Base-by-base conservation (phyloP, 371 early-diverging fungal genomes). In the Actinomucor elegans region DNA sequence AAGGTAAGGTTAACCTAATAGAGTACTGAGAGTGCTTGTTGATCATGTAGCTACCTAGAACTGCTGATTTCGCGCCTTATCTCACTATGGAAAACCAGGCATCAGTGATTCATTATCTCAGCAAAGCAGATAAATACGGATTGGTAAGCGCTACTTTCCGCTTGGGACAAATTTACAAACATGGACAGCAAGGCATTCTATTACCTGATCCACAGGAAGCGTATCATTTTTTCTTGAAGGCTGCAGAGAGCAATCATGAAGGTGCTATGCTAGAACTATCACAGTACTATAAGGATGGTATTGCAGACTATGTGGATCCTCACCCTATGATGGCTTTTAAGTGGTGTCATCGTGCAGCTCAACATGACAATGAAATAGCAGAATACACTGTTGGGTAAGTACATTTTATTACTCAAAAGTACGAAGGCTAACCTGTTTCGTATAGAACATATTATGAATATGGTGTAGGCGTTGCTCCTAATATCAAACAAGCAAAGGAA, bases 321-420 rank as follows among this genome's bases (percentile, higher is more conserved):
- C 64, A 66, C 31, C 59, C 67, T 5, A 49, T 53, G 4, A 32
- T 59, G 9, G 74, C 77, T 0, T 66, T 59, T 47, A 62, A 65
- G 31, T 77, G 77, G 77, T 77, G 77, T 34, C 48, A 60, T 10
- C 48, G 62, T 6, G 71, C 70, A 17, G 61, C 77, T 20, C 66
- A 66, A 20, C 53, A 58, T 10, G 74, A 70, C 0, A 47, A 61
- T 27, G 56, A 51, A 42, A 41, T 58, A 17, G 77, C 77, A 2
- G 71, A 73, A 42, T 77, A 64, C 52, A 54, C 48, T 5, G 28
- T 77, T 29, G 77, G 77, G 77, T 77, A 71, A 51, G 24, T 17
- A 27, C 2, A 31, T 12, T 32, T 33, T 9, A 4, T 10, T 23
- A 23, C 10, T 29, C 8, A 17, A 35, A 27, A n/a, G 4, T 12